Evolutionary conservation across 169 alveolate genomes (phyloP), one percentile per base, ranked within the genome.

Genomic region (Cryptosporidium felis): DNA sequence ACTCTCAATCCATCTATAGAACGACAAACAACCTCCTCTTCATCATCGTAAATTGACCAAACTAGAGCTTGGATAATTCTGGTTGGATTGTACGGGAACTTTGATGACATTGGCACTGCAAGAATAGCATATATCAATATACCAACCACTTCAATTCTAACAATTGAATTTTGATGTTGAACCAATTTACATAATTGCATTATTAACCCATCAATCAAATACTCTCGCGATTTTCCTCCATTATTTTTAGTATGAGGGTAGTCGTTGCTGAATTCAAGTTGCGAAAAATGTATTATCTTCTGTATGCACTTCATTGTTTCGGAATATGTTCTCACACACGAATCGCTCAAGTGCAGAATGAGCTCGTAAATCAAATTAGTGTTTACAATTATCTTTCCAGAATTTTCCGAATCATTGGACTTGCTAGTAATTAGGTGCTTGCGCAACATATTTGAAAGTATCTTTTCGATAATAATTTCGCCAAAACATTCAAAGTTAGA

Each of bases 51-150:
- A 34, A 74, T 74, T 4, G 85, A 74, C 85, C 85, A 74, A 53
- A 74, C 85, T n/a, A 74, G 61, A 4, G 85, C 85, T 53, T 74
- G 85, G 18, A 74, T 67, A 12, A 74, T 74, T 58, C 85, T 74
- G 8, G 85, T 74, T 32, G 85, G 85, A 36, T 74, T 74, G 16
- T 74, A 74, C 26, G 85, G 85, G 40, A 23, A 74, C 56, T 53
- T 74, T 16, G 85, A 74, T 53, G 85, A 74, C 85, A 74, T 74
- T 34, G 85, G 85, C 32, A 74, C 85, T 5, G 85, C 85, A 16
- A 74, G 26, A 21, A 74, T 53, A 2, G 85, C 85, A 58, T 74
- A 74, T 14, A 74, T 74, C 28, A 74, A 34, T 21, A 74, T 74
- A 38, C 85, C 85, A 23, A 74, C 85, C 10, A 74, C 56, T 41